Evolutionary conservation across 257 asterid genomes (phyloP).

Genomic region (Nyctanthes arbortristis): DNA sequence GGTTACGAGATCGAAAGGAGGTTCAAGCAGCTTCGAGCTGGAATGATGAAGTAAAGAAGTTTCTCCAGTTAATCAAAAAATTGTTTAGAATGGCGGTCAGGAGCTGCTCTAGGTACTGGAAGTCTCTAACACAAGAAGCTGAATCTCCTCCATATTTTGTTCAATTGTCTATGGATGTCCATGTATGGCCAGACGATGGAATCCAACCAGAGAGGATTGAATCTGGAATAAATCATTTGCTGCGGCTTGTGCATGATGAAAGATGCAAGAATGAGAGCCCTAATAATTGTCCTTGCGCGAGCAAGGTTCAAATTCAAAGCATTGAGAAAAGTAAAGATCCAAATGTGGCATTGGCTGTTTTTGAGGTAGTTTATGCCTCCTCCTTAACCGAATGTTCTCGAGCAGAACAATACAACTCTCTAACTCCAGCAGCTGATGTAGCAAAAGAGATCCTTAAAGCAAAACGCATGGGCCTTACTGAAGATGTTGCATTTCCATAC

Average conservation of each 20-base stretch:
- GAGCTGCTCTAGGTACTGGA: conserved; percentile 87
- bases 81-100: conserved; percentile 42
- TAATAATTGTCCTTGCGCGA: conserved; percentile 63
- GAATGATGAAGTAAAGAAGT: conserved; percentile 54
- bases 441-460: conserved; percentile 80
- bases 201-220: conserved; percentile 98
- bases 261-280: conserved; percentile 67
- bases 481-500: conserved; percentile 82
- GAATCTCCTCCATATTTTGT: conserved; percentile 99
- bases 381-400: conserved; percentile 58
- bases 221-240: conserved; percentile 81
- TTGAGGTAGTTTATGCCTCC: conserved; percentile 89
- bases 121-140: conserved; percentile 96
- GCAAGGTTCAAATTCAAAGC: conserved; percentile 94
- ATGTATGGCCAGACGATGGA: conserved; percentile 95
- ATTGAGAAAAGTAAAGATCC: conserved; percentile 71
- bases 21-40: conserved; percentile 48
- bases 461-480: conserved; percentile 48
- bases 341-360: conserved; percentile 78
- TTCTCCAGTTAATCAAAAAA: conserved; percentile 44
- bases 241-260: conserved; percentile 68
- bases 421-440: conserved; percentile 97
- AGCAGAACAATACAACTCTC: conserved; percentile 68
- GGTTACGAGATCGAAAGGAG: conserved; percentile 39
- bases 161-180: conserved; percentile 91